These are phyloP conservation scores for Yamadazyma sp. DNA, from an alignment of 1,139 yeast species.

Conservation along the genomic window DNA sequence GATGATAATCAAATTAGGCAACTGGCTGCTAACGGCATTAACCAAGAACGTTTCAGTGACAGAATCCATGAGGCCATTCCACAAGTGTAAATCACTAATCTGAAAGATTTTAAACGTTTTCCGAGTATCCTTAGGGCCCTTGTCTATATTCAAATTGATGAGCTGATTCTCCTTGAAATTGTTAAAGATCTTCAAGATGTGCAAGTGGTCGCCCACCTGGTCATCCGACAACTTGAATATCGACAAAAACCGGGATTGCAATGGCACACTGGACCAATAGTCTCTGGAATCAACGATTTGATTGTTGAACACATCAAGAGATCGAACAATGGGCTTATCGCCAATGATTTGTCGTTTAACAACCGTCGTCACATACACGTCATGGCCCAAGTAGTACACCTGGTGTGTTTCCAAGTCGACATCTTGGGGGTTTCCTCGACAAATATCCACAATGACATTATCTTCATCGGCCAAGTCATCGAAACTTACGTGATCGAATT, in stretches of 20 bases:
- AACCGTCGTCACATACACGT: conserved; percentile 5
- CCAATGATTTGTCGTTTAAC: background rate
- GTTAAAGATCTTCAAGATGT: conserved; percentile 7
- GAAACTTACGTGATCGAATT: background rate
- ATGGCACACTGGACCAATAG: conserved; percentile 7
- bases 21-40: conserved; percentile 28
- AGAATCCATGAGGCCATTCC: conserved; percentile 19
- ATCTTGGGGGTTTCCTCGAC: conserved; percentile 5
- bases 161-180: conserved; percentile 10
- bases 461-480: conserved; percentile 3
- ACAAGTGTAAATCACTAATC: conserved; percentile 42
- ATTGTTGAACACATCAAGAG: conserved; percentile 22
- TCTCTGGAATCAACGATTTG: conserved; percentile 8
- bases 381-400: conserved; percentile 6
- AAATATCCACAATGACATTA: conserved; percentile 5
- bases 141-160: conserved; percentile 14
- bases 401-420: background rate
- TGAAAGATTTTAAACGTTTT: conserved; percentile 33
- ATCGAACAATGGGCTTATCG: conserved; percentile 18
- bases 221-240: conserved; percentile 7
- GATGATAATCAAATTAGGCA: conserved; percentile 37
- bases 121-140: background rate
- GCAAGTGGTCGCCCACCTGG: conserved; percentile 6
- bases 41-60: conserved; percentile 30
- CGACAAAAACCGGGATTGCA: conserved; percentile 7